These are phyloP conservation scores for Thermoascus crustaceus DNA, from an alignment of 2,329 filamentous ascomycete species.

Conservation along the genomic window DNA sequence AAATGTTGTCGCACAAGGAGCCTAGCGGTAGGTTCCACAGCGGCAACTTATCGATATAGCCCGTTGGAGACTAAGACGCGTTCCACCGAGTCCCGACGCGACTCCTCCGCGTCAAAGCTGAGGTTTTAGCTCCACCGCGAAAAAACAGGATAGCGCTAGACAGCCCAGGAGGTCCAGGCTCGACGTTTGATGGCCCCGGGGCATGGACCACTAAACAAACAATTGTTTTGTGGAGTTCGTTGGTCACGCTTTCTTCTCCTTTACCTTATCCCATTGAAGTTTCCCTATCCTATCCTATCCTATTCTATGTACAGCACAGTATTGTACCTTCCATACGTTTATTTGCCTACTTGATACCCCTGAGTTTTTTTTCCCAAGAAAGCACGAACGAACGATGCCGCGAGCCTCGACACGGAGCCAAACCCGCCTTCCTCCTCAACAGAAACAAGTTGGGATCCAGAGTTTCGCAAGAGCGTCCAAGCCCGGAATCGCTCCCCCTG, in stretches of 20 bases:
- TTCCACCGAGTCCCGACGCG: conserved; percentile 12
- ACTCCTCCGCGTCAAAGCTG: conserved; percentile 6
- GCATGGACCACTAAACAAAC: too few species aligned
- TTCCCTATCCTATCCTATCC: too few species aligned
- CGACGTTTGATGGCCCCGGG: too few species aligned
- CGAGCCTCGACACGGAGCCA: conserved; percentile 17
- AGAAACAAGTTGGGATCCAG: conserved; percentile 34
- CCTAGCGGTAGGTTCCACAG: too few species aligned
- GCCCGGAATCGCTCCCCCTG: conserved; percentile 23
- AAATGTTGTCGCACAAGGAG: too few species aligned
- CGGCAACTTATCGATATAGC: too few species aligned
- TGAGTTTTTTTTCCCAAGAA: too few species aligned
- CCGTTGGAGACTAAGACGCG: conserved; percentile 9
- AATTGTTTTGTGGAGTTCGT: too few species aligned
- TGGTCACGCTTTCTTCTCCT: too few species aligned
- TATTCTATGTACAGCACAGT: conserved; percentile 1
- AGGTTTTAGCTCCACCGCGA: conserved; percentile 8
- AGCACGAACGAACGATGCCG: conserved; percentile 21
- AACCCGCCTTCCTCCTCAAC: conserved; percentile 23
- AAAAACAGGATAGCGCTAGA: conserved; percentile 6
- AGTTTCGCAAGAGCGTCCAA: conserved; percentile 40
- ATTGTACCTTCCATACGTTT: not conserved
- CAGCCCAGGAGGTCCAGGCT: too few species aligned
- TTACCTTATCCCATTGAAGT: too few species aligned
- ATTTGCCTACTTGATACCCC: not conserved